Conservation (phyloP, 768 basidiomycete genomes). For the Coprinopsis strossmayeri region DNA sequence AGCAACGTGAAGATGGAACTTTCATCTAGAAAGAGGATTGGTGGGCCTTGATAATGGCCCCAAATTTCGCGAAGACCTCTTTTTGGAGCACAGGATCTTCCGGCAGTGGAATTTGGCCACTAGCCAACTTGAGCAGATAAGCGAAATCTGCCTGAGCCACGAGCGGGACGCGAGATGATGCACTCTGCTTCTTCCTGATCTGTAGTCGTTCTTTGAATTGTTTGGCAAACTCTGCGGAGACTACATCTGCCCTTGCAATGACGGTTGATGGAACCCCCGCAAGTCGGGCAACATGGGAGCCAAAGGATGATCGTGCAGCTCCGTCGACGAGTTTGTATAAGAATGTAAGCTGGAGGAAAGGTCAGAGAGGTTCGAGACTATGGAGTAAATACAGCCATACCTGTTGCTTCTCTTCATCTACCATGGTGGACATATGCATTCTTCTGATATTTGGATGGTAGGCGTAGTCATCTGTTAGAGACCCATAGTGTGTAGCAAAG, state of each 20-base stretch:
- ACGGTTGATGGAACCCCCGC: slow-evolving; percentile 86
- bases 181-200: slow-evolving; percentile 48
- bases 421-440: slow-evolving; percentile 94
- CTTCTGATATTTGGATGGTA: slow-evolving; percentile 90
- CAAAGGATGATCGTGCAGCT: slow-evolving; percentile 84
- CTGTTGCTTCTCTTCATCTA: slow-evolving; percentile 88
- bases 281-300: slow-evolving; percentile 90
- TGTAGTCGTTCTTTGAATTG: slow-evolving; percentile 82
- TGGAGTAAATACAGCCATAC: slow-evolving; percentile 21
- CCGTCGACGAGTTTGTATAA: slow-evolving; percentile 91
- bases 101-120: slow-evolving; percentile 44
- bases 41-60: slow-evolving; percentile 19
- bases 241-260: slow-evolving; percentile 80
- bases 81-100: slow-evolving; percentile 44
- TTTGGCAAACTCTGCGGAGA: slow-evolving; percentile 81
- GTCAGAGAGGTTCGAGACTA: slow-evolving; percentile 3
- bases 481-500: slow-evolving; percentile 98
- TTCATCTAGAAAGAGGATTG: neutral
- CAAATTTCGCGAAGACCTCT: slow-evolving; percentile 51
- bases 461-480: slow-evolving; percentile 88
- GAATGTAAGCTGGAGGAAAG: slow-evolving; percentile 66
- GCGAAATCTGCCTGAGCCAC: slow-evolving; percentile 87
- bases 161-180: slow-evolving; percentile 60
- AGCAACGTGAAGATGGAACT: too few relatives aligned
- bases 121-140: slow-evolving; percentile 62